A percentile compares a stretch with the other conserved stretches of the same genome.
Evolutionary conservation across 2,329 filamentous ascomycete genomes (phyloP).

Genomic region (Phialemonium atrogriseum): DNA sequence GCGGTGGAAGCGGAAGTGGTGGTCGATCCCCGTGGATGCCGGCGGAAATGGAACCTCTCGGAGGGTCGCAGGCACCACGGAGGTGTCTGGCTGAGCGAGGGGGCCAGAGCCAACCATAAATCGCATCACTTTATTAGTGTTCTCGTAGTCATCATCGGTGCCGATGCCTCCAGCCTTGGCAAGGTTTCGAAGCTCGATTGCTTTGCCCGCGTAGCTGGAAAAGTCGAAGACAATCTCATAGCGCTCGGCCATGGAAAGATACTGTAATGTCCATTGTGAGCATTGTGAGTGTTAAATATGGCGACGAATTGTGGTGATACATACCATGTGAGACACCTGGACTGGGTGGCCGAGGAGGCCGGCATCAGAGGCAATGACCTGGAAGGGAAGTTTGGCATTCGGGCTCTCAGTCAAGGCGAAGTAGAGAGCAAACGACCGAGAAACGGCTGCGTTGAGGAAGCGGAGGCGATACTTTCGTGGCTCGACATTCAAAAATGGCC

Average conservation of each 20-base stretch:
- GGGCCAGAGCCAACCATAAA: conserved; percentile 35
- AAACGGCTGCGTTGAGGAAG: conserved; percentile 41
- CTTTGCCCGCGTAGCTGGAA: conserved; percentile 35
- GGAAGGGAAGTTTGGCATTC: conserved; percentile 31
- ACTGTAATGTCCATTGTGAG: no score
- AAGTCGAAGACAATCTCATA: conserved; percentile 53
- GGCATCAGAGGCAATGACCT: conserved; percentile 45
- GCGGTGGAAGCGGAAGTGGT: conserved; percentile 37
- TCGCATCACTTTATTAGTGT: conserved; percentile 43
- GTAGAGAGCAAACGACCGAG: conserved; percentile 38
- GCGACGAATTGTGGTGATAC: no score
- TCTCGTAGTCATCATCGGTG: conserved; percentile 38
- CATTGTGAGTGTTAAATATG: no score
- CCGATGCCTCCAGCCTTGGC: conserved; percentile 24
- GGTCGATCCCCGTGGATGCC: conserved; percentile 26
- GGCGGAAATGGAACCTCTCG: conserved; percentile 29
- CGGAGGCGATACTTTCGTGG: conserved; percentile 52
- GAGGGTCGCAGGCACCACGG: conserved; percentile 24
- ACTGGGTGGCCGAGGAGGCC: conserved; percentile 41
- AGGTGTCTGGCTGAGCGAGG: conserved; percentile 27
- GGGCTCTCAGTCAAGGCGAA: conserved; percentile 26
- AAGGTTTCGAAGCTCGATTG: conserved; percentile 29
- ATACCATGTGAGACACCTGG: conserved; percentile 22
- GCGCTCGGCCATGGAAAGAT: conserved; percentile 48
- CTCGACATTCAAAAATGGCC: conserved; percentile 33